These are phyloP conservation scores for Trichoderma harzianum DNA, from an alignment of 2,329 filamentous ascomycete species.

Conservation along the genomic window DNA sequence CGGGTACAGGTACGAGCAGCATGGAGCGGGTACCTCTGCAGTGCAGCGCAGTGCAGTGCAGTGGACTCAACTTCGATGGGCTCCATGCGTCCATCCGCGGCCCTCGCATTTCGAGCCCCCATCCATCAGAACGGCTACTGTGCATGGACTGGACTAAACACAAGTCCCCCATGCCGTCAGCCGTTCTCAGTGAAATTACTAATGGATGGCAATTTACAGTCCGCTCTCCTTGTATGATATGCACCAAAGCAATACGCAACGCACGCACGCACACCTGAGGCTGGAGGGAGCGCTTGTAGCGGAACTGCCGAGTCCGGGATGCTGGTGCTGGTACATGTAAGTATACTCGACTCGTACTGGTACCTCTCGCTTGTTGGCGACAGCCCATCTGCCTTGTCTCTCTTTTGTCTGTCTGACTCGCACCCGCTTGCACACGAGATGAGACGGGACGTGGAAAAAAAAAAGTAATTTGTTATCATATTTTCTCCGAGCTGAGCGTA, in stretches of 20 bases:
- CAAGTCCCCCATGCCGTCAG: background rate
- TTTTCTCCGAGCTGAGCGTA: conserved; percentile 6
- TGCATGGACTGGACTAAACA: background rate
- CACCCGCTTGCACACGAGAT: background rate
- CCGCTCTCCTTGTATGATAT: background rate
- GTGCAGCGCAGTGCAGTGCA: background rate
- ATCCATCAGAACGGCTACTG: background rate
- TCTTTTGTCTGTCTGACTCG: background rate
- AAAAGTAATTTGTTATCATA: background rate
- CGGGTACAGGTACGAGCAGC: background rate
- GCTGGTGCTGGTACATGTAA: background rate
- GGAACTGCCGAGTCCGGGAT: conserved; percentile 9
- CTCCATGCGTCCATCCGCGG: too few species aligned
- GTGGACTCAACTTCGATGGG: background rate
- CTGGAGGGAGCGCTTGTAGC: background rate
- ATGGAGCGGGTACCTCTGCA: background rate
- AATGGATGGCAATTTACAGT: background rate
- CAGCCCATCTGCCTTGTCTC: background rate
- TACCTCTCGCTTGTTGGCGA: background rate
- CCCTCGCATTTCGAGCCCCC: too few species aligned
- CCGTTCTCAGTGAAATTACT: background rate
- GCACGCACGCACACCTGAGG: background rate
- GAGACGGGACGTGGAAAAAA: background rate
- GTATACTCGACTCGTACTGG: background rate
- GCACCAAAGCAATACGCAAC: background rate